Conservation (phyloP, 169 alveolate genomes). For the Babesia ovata region DNA sequence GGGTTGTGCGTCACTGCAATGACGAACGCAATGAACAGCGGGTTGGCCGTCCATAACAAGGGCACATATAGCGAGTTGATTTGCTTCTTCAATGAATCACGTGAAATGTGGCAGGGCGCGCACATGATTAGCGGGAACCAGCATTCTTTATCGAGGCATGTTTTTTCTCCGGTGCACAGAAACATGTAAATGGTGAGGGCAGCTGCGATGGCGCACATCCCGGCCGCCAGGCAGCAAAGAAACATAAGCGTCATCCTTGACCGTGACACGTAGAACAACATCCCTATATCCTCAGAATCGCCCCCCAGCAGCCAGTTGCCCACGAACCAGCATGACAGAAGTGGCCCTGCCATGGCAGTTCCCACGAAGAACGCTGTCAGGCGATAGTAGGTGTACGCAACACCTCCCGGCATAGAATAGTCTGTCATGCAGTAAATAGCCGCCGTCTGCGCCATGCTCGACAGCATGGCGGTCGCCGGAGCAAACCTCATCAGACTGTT, state of each 20-base stretch:
- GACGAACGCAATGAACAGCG: constrained; percentile 29
- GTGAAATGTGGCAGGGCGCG: constrained; percentile 4
- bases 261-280: not conserved
- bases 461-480: constrained; percentile 10
- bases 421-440: constrained; percentile 40
- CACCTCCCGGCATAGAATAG: constrained; percentile 24
- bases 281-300: not conserved
- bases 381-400: not conserved
- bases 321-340: not conserved
- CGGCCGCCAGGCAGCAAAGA: constrained; percentile 14
- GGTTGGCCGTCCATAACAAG: constrained; percentile 37
- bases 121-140: constrained; percentile 23
- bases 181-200: constrained; percentile 13
- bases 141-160: constrained; percentile 1
- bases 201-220: constrained; percentile 4
- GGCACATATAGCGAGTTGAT: constrained; percentile 21
- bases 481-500: constrained; percentile 12
- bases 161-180: not conserved
- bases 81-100: not conserved
- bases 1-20: constrained; percentile 12
- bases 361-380: constrained; percentile 24
- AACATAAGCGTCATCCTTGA: not conserved
- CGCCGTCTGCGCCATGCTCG: constrained; percentile 32
- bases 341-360: constrained; percentile 22
- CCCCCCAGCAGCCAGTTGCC: constrained; percentile 6